Evolutionary conservation across 345 rosid species (phyloP), one percentile per base, ranked within the genome.

Genomic region (Ricinus communis): DNA sequence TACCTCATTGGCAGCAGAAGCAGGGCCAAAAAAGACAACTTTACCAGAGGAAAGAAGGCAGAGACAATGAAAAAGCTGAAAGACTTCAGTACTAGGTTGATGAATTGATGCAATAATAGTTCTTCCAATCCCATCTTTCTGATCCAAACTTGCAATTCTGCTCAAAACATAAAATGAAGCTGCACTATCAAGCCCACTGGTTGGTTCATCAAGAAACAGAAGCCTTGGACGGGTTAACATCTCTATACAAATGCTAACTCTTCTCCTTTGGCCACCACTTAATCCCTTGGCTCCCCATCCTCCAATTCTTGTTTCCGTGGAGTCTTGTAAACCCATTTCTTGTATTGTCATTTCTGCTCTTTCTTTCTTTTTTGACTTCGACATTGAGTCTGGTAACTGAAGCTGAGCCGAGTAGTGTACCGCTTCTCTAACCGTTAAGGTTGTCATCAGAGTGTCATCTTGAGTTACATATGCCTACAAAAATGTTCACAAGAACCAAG

Each of bases 121-220:
- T 56, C 71, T 74, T 59, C 61, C 49, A 7, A 53, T 46, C 15
- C 69, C 79, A 54, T 64, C 79, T n/a, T 27, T 54, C 4, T 55
- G 59, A 16, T 21, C 74, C 56, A 69, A 28, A 24, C 11, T 53
- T 14, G 65, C 52, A 47, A 75, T 69, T 33, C 71, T 38, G 0
- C 15, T 57, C 74, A 75, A 70, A 27, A 75, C 79, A 57, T 75
- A 45, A 33, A 53, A 70, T 14, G 79, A 75, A 19, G 79, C 74
- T 18, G 79, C 79, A 25, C 79, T 69, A 19, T 75, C 79, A 41
- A 74, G 78, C 5, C 78, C 78, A 62, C 78, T 74, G 3, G 78
- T 74, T 11, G 78, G 78, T 22, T 75, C 79, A 14, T 75, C 79
- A 13, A 75, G 70, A 16, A 75, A 75, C 1, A 75, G 46, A 45